Evolutionary conservation across 305 asterid species (phyloP), one percentile per base, ranked within the genome.

Genomic region (Fraxinus paxiana): DNA sequence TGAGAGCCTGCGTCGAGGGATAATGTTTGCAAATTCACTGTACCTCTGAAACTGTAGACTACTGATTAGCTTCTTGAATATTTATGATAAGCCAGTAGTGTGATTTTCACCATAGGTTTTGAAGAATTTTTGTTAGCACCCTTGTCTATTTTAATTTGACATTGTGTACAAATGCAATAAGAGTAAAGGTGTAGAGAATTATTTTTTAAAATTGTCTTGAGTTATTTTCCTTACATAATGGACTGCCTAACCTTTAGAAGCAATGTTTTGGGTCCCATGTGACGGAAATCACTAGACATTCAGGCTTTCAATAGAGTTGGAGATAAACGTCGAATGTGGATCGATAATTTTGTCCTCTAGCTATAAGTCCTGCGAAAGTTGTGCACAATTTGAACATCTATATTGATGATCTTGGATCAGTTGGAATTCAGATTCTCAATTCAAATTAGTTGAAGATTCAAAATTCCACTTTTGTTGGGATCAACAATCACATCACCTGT

Each of bases 11-110:
- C 97, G 97, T 0, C 95, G 97, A 28, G 98, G 98, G 72, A 94
- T 96, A 54, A 96, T 94, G 99, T 96, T 96, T 88, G 98, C 99
- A 15, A 96, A 96, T 88, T 96, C 99, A 30, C 82, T 96, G 54
- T 94, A 96, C 80, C 97, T 92, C 65, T 93, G 84, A 91, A 79
- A 59, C 34, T 75, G 80, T 67, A 56, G 77, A 38, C 4, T 10
- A 65, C 7, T 0, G 17, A 28, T 65, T 9, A 59, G 70, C 70
- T 59, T 59, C 15, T 59, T 65, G 43, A 54, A 65, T 10, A 26
- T 63, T 3, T 35, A 63, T 69, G 43, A 9, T 43, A 41, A 38
- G 78, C 69, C 34, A 28, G 63, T 10, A 22, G 54, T 24, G 75
- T 22, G 72, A 9, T 63, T 22, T 63, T 63, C 18, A 63, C 72